These are phyloP conservation scores for Sphagnurus paluster DNA, from an alignment of 1,284 basidiomycete species.

Conservation along the genomic window DNA sequence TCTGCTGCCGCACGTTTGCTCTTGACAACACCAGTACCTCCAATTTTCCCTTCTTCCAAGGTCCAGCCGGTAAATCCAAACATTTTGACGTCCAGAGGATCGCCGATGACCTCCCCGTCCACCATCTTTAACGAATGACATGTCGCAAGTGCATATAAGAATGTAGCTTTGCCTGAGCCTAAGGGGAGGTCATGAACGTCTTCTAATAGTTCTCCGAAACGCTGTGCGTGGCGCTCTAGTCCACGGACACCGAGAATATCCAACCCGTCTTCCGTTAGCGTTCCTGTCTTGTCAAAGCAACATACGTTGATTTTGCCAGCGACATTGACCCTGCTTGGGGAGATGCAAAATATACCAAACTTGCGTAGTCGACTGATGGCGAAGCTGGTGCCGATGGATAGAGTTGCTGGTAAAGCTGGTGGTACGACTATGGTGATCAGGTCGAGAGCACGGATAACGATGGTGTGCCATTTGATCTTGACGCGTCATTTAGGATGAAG, in stretches of 20 bases:
- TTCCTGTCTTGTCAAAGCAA: constrained; percentile 99
- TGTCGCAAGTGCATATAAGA: constrained; percentile 92
- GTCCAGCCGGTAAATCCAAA: constrained; percentile 97
- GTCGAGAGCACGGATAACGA: constrained; percentile 90
- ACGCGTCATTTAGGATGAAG: neutral
- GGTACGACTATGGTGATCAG: constrained; percentile 99
- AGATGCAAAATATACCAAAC: constrained; percentile 93
- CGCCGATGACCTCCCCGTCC: constrained; percentile 87
- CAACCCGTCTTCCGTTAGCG: constrained; percentile 96
- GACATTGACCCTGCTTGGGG: constrained; percentile 94
- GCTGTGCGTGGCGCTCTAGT: constrained; percentile 70
- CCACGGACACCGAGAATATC: constrained; percentile 93
- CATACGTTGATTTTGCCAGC: constrained; percentile 97
- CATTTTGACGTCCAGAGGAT: constrained; percentile 97
- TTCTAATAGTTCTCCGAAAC: constrained; percentile 91
- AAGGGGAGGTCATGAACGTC: constrained; percentile 87
- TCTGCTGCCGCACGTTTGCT: constrained; percentile 66
- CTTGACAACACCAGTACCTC: constrained; percentile 70
- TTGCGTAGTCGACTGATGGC: constrained; percentile 90
- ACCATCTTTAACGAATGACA: constrained; percentile 97
- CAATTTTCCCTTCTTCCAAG: constrained; percentile 85
- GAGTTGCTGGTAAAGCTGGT: constrained; percentile 94
- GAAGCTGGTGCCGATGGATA: constrained; percentile 98
- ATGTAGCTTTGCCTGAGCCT: constrained; percentile 78
- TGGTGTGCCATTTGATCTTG: constrained; percentile 88